Base-by-base conservation (phyloP, 2,329 filamentous ascomycete genomes). In the Botryotinia calthae region DNA sequence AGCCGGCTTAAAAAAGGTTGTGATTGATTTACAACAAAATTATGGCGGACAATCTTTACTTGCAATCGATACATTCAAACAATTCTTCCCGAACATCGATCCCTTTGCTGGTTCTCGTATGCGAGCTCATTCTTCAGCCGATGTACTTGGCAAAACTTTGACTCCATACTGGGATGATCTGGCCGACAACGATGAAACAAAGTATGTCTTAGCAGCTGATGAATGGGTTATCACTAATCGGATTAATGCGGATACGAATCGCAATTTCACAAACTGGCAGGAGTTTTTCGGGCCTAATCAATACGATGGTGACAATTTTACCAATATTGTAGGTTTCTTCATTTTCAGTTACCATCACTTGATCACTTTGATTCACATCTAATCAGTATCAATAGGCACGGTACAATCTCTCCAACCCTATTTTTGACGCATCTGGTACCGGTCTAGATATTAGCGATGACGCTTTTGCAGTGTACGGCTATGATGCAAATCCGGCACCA, bases 11-110 rank as follows among this genome's bases (percentile, higher is more conserved):
- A 86, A 82, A 22, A 88, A 87, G 78, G 82, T 92, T 5, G 84
- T 92, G 58, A 87, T 92, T 73, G 90, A 92, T 75, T 77, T 92
- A 7, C 85, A 87, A 6, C 84, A 82, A 10, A 93, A 92, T 74
- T 82, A 82, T 1, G 90, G 90, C 42, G 90, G 90, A 0, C 79
- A 89, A 12, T 84, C 87, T n/a, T 83, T 91, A 40, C 90, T 90
- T 82, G 86, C 84, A 2, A 84, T 83, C 62, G 84, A 86, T 61
- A 76, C 85, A 0, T 90, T 90, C 78, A 81, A 81, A 14, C 79
- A 83, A 42, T 79, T 80, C 74, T 80, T 81, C 63, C 79, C 81
- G 22, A 75, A 72, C 48, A 76, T 79, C 16, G 79, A 78, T 25
- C 77, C 78, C 2, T 78, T 74, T 67, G 72, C 66, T 9, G 78